Conservation (phyloP, 768 basidiomycete species). For the Boletus tomentosulus region DNA sequence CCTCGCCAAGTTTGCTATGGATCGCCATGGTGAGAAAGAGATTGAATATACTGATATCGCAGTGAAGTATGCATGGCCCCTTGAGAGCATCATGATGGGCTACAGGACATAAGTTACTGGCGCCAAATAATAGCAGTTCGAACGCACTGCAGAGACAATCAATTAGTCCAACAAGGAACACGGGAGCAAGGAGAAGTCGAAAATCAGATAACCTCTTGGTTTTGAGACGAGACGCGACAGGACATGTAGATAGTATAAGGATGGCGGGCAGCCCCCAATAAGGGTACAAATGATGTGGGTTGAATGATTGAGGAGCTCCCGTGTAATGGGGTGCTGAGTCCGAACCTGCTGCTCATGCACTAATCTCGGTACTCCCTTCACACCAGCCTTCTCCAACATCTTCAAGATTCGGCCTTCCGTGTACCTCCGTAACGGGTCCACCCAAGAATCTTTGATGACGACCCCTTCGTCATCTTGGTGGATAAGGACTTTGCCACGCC, state of each 20-base stretch:
- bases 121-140: too few species aligned
- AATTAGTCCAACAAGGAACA: not conserved
- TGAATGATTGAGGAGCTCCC: not conserved
- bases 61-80: too few species aligned
- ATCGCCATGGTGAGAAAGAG: too few species aligned
- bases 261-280: not conserved
- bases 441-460: not conserved
- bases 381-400: not conserved
- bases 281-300: not conserved
- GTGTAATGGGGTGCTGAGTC: not conserved
- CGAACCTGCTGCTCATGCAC: not conserved
- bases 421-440: not conserved
- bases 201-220: not conserved
- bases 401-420: not conserved
- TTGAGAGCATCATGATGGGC: too few species aligned
- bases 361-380: not conserved
- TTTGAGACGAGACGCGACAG: not conserved
- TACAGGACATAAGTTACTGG: too few species aligned
- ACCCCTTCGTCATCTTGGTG: not conserved
- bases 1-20: too few species aligned
- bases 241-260: not conserved
- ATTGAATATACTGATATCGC: too few species aligned
- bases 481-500: not conserved
- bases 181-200: not conserved
- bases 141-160: not conserved